phyloP scores from a whole-genome alignment of 2,329 filamentous ascomycete genomes.

The Ilyonectria robusta region DNA sequence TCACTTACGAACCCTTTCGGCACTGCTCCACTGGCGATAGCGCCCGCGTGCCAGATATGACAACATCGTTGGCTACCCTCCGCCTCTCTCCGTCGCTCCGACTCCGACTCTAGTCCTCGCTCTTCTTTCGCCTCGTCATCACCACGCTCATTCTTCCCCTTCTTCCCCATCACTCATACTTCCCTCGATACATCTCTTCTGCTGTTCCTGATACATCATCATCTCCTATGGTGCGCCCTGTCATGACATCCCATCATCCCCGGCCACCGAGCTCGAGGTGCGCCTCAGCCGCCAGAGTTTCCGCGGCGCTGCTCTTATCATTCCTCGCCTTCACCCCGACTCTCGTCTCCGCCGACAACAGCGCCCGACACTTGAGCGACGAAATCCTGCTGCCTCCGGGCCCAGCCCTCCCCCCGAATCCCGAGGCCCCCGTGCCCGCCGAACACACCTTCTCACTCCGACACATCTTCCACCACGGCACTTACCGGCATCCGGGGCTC shows the following conservation, averaged over 20 bases:
- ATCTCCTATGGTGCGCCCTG: conserved; percentile 30
- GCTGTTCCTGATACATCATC: conserved; percentile 21
- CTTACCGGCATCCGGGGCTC: conserved; percentile 81
- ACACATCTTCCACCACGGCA: conserved; percentile 94
- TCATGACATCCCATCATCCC: conserved; percentile 41
- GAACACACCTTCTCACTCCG: conserved; percentile 79
- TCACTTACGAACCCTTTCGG: conserved; percentile 22
- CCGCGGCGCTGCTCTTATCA: conserved; percentile 74
- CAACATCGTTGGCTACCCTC: conserved; percentile 47
- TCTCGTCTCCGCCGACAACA: conserved; percentile 53
- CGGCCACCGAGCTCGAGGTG: conserved; percentile 52
- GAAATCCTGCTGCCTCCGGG: conserved; percentile 60
- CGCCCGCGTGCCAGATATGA: conserved; percentile 45
- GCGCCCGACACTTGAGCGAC: conserved; percentile 56
- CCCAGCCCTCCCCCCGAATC: conserved; percentile 57
- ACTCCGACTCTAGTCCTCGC: conserved; percentile 22
- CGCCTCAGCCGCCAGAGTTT: conserved; percentile 74
- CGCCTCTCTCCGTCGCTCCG: conserved; percentile 36
- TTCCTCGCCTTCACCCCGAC: conserved; percentile 73
- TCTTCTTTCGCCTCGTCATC: conserved; percentile 28
- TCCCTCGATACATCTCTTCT: not conserved
- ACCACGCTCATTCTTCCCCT: conserved; percentile 15
- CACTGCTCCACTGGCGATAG: conserved; percentile 42
- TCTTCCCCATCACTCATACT: not conserved
- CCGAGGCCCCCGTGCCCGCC: conserved; percentile 62